Evolutionary conservation across 768 basidiomycete species (phyloP), one percentile per base, ranked within the genome.

Genomic region (Thelephora aurantiotincta): DNA sequence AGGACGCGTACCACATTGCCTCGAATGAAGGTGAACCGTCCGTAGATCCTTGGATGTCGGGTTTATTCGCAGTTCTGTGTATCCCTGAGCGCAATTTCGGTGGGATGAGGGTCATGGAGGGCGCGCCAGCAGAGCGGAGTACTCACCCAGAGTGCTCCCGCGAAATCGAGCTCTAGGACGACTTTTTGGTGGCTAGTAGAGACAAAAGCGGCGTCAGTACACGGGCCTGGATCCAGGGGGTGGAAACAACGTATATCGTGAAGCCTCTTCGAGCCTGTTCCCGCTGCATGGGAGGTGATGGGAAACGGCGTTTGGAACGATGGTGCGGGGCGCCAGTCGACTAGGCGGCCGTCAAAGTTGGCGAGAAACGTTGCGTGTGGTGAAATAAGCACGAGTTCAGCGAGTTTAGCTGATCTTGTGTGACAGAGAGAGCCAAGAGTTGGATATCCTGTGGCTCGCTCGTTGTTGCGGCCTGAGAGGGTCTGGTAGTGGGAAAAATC

Each of bases 181-280:
- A 96, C 92, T 63, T 90, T 90, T 75, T 97, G 94, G 67, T 94
- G 87, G 67, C 84, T 88, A 80, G 83, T 90, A 80, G 63, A 81
- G 62, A 78, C 71, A 57, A 60, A 57, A 62, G 51, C 3, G 45
- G 68, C 61, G 77, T 75, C 74, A 75, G 63, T 52, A 66, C 57
- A 62, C n/a, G 19, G 13, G 22, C 19, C 3, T 23, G 47, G 45
- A 45, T 42, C 30, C 48, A 53, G 49, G 47, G 48, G 50, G 62
- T 49, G 52, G 48, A 57, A 67, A 67, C 51, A 58, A 87, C 87
- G 77, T 84, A 90, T 89, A 90, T 80, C 60, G 81, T 74, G 74
- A 91, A 90, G 57, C 87, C 87, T 65, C 86, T 77, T 56, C 86
- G 80, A 51, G 59, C 37, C 51, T 83, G 75, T 69, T 90, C 87